phyloP scores from a whole-genome alignment of 768 basidiomycete genomes.

The Collybia sp. region DNA sequence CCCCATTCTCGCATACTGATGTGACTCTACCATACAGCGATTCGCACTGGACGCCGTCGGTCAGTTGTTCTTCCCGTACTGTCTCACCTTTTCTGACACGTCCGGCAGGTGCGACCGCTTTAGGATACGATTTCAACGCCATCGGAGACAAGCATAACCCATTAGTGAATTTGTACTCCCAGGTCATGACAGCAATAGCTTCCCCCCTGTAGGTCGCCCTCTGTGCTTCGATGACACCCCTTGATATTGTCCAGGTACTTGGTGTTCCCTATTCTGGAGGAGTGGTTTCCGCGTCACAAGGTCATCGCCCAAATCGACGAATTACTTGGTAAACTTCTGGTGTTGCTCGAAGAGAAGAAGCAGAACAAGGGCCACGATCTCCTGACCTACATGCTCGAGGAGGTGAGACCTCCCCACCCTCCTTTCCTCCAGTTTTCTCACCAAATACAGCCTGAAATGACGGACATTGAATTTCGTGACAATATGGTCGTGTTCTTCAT shows the following conservation, averaged over 20 bases:
- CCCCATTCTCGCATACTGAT: not conserved
- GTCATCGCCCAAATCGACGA: constrained; percentile 12
- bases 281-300: constrained; percentile 10
- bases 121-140: constrained; percentile 18
- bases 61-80: no score
- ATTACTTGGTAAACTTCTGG: constrained; percentile 9
- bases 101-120: constrained; percentile 12
- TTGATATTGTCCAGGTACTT: no score
- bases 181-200: constrained; percentile 17
- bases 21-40: not conserved
- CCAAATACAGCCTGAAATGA: constrained; percentile 9
- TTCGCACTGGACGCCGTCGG: no score
- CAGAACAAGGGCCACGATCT: constrained; percentile 16
- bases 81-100: no score
- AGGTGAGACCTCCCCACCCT: not conserved
- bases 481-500: constrained; percentile 23
- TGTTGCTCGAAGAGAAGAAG: constrained; percentile 11
- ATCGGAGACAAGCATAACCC: constrained; percentile 12
- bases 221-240: constrained; percentile 2
- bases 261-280: constrained; percentile 2
- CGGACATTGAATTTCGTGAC: constrained; percentile 18
- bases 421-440: no score
- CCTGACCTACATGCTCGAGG: constrained; percentile 17
- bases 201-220: constrained; percentile 12
- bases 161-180: constrained; percentile 15